Evolutionary conservation across 2,329 filamentous ascomycete genomes (phyloP), one percentile per base, ranked within the genome.

Genomic region (Leptographium radiaticola): DNA sequence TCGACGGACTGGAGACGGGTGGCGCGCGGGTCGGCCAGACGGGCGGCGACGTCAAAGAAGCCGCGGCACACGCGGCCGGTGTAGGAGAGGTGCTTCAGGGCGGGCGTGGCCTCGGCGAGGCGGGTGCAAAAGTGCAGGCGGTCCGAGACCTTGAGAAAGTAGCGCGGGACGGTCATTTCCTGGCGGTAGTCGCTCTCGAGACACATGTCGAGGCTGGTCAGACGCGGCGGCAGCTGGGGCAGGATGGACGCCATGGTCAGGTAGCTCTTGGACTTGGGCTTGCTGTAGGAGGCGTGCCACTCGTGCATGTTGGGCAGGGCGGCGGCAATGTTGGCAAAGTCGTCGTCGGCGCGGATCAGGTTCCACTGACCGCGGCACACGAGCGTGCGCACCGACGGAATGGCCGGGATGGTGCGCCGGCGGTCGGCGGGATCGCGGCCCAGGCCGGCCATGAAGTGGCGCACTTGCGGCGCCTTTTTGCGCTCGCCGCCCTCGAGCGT

Each of bases 321-420:
- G 13, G 69, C 66, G 20, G 80, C 72, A 50, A 89, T 75, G 51
- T 72, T 74, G 54, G 73, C 68, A 67, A 86, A 88, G 64, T 89
- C 83, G 18, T 71, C 68, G 45, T 77, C 70, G 16, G 75, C 71
- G 48, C 85, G 74, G 65, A 87, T 84, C 33, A 89, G 73, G 62
- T 89, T 89, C 85, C 85, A 89, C 59, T 87, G 83, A 8, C 85
- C 85, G 61, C 84, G 82, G 66, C 84, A 84, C 45, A 88, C 78
- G 20, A 89, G 73, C 0, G 83, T 87, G 52, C 76, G 75, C 36
- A 89, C 75, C 3, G 77, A 76, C 4, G 71, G 65, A 4, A 86
- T 69, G 20, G 58, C 61, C 18, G 65, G 62, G 54, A 67, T 66
- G 42, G 53, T 49, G 15, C 52, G 57, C 48, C 43, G 53, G 18